Evolutionary conservation across 1,284 basidiomycete genomes (phyloP), one percentile per base, ranked within the genome.

Genomic region (Hemileia vastatrix): DNA sequence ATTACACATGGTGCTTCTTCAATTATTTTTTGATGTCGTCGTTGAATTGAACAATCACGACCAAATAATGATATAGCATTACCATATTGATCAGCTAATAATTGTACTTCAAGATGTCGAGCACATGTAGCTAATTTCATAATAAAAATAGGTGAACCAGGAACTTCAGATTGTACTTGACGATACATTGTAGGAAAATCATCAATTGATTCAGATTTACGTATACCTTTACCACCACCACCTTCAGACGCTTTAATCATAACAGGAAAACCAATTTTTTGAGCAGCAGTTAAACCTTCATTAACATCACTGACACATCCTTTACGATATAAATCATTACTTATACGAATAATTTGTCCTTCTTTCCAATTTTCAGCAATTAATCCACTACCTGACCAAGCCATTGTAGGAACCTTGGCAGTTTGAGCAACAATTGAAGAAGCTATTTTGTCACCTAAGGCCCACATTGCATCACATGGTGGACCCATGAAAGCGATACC

Each of bases 1-100:
- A 98, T 96, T 18, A 94, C 97, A 54, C 98, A 93, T 27, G 94
- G 95, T 4, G 95, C 95, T 78, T 99, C 95, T 79, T 99, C 95
- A 65, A 99, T 99, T 71, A 99, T 99, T 81, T 99, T 99, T 78
- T 99, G 95, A 78, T 99, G 95, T 67, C 95, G 88, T 71, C 95
- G 88, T 79, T 99, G 95, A 54, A 99, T 95, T 63, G 95, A 98
- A 77, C 95, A 99, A 77, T 98, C 95, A 77, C 95, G 94, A 71
- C 95, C 95, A 73, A 98, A 99, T 63, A 99, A 83, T 56, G 92
- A 96, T 73, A 99, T 97, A 44, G 94, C 95, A 77, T 96, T 95
- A 65, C 95, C 95, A 77, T 98, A 99, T 78, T 98, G 95, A 79
- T 99, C 95, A 54, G 95, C 95, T 47, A 99, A 84, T 50, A 99